These are phyloP conservation scores for Onygenales sp. DNA, from an alignment of 2,329 filamentous ascomycete genomes.

Conservation along the genomic window DNA sequence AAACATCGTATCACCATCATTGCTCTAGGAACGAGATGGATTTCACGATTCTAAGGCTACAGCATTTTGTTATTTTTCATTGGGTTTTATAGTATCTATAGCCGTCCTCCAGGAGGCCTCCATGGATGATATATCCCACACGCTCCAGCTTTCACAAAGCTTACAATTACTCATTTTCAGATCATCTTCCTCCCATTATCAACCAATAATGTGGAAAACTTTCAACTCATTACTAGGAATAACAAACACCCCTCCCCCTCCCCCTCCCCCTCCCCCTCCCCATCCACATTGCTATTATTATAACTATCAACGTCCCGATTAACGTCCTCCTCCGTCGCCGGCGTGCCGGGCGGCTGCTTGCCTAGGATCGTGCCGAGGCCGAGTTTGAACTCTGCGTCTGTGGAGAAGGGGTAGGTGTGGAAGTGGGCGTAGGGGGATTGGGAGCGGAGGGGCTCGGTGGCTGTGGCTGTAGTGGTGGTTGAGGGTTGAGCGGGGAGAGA, in stretches of 20 bases:
- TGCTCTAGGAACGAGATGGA: no score
- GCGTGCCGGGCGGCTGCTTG: constrained; percentile 17
- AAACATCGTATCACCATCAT: no score
- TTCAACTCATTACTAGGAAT: not conserved
- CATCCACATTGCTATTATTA: not conserved
- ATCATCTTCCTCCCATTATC: no score
- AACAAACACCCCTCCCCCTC: not conserved
- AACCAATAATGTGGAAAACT: not conserved
- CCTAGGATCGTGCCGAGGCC: constrained; percentile 40
- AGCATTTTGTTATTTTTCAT: no score
- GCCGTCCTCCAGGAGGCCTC: no score
- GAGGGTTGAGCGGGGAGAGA: constrained; percentile 1
- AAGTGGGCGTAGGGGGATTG: constrained; percentile 23
- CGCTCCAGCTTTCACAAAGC: not conserved
- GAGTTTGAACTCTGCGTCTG: constrained; percentile 36
- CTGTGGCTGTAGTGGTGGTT: constrained; percentile 1
- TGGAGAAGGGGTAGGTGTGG: constrained; percentile 29
- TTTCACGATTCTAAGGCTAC: no score
- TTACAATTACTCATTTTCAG: not conserved
- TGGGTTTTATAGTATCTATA: no score
- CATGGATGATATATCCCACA: no score
- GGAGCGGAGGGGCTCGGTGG: not conserved
- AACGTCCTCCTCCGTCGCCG: constrained; percentile 22
- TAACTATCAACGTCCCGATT: not conserved
- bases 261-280: not conserved